These are phyloP conservation scores for Saccharomycopsis oosterbeekiorum DNA, from an alignment of 805 yeast genomes.

Conservation along the genomic window DNA sequence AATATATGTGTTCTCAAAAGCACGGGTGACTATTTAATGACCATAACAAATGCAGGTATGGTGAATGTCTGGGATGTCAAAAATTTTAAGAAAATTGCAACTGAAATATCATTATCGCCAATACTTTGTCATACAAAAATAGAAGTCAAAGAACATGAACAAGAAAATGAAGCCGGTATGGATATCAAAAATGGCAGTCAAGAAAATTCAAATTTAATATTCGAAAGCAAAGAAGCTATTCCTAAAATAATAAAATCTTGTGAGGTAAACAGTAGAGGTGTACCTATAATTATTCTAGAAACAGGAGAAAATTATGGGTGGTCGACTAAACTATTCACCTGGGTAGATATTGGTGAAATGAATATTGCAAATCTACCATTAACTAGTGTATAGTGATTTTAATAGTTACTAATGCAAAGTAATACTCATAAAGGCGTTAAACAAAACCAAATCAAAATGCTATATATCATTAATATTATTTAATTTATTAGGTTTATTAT, in stretches of 20 bases:
- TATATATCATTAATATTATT: too few relatives aligned
- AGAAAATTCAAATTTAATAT: not conserved
- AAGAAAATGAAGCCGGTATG: not conserved
- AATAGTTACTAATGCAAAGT: too few relatives aligned
- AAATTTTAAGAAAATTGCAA: slow-evolving; percentile 27
- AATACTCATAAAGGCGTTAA: too few relatives aligned
- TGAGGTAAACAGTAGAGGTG: slow-evolving; percentile 11
- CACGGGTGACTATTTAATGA: slow-evolving; percentile 36
- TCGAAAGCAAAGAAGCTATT: not conserved
- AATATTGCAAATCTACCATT: not conserved
- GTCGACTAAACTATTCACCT: slow-evolving; percentile 10
- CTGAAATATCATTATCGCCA: slow-evolving; percentile 43
- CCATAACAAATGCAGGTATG: slow-evolving; percentile 42
- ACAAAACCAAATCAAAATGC: too few relatives aligned
- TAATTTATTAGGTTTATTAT: not conserved
- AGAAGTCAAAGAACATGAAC: not conserved
- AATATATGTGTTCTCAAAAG: slow-evolving; percentile 37
- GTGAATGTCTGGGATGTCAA: slow-evolving; percentile 42
- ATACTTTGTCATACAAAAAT: slow-evolving; percentile 30
- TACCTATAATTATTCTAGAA: slow-evolving; percentile 2
- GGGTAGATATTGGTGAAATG: slow-evolving; percentile 5
- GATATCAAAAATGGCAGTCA: not conserved
- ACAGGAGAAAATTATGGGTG: slow-evolving; percentile 7
- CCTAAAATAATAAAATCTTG: not conserved
- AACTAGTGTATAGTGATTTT: not conserved